phyloP scores from a whole-genome alignment of 805 yeast species.

The Starmera quercuum region DNA sequence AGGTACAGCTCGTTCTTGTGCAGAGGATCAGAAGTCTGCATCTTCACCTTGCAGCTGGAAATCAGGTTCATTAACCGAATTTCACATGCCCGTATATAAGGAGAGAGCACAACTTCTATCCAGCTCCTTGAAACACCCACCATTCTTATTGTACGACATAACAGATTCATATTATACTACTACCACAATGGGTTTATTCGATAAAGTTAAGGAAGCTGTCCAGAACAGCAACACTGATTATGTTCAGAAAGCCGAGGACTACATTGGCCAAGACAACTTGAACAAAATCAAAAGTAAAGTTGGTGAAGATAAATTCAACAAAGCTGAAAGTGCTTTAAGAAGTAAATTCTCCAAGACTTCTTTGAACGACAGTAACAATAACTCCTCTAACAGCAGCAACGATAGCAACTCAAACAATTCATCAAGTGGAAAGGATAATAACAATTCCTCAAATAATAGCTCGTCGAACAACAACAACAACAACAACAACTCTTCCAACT shows the following conservation, averaged over 20 bases:
- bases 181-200: constrained; percentile 35
- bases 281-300: constrained; percentile 13
- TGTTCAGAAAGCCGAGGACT: constrained; percentile 16
- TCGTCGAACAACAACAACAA: constrained; percentile 12
- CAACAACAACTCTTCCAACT: no score
- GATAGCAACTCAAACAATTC: constrained; percentile 17
- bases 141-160: no score
- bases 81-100: no score
- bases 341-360: constrained; percentile 19
- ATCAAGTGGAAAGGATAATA: constrained; percentile 9
- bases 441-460: constrained; percentile 19
- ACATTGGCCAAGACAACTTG: constrained; percentile 18
- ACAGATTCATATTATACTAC: no score
- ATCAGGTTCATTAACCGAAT: no score
- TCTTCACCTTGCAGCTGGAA: no score
- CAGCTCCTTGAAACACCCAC: no score
- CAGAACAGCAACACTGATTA: constrained; percentile 13
- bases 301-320: constrained; percentile 21
- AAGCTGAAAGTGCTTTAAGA: constrained; percentile 17
- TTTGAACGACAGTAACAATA: constrained; percentile 14
- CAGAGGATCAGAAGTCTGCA: no score
- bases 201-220: constrained; percentile 30
- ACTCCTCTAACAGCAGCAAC: constrained; percentile 4
- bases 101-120: no score
- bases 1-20: no score